phyloP scores from a whole-genome alignment of 345 rosid species.

The Anastatica hierochuntica region DNA sequence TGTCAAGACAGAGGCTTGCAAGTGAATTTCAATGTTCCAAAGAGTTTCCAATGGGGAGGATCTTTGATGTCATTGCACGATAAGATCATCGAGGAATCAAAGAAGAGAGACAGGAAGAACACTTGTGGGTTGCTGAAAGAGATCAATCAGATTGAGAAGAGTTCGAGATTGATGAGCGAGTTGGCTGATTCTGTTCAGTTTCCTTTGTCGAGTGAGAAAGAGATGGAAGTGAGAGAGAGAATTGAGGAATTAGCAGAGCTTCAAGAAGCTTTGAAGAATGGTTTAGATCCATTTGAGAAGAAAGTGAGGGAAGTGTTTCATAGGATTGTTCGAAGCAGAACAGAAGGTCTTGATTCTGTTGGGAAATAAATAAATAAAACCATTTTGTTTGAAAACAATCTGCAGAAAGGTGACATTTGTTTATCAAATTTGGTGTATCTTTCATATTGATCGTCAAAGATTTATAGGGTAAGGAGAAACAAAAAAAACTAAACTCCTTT shows the following conservation, averaged over 20 bases:
- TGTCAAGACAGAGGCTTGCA: slow-evolving; percentile 91
- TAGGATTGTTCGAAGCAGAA: slow-evolving; percentile 69
- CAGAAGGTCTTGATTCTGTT: slow-evolving; percentile 63
- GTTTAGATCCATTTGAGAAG: slow-evolving; percentile 69
- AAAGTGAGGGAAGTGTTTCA: slow-evolving; percentile 83
- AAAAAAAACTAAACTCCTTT: too few species aligned
- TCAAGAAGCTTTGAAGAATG: slow-evolving; percentile 44
- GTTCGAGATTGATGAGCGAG: slow-evolving; percentile 47
- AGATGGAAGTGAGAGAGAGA: slow-evolving; percentile 43
- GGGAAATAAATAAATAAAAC: too few species aligned
- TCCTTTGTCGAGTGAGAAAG: slow-evolving; percentile 56
- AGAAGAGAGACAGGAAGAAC: slow-evolving; percentile 64
- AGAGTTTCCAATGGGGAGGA: slow-evolving; percentile 54
- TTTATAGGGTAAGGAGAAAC: too few species aligned
- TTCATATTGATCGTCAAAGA: too few species aligned
- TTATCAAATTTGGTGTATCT: too few species aligned
- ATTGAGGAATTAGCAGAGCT: slow-evolving; percentile 46
- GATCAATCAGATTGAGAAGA: slow-evolving; percentile 63
- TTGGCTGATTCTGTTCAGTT: slow-evolving; percentile 58
- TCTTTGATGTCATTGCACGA: slow-evolving; percentile 57
- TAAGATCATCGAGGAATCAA: slow-evolving; percentile 68
- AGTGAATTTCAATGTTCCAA: slow-evolving; percentile 61
- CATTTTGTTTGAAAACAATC: too few species aligned
- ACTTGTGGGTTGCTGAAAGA: slow-evolving; percentile 73
- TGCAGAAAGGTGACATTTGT: too few species aligned